phyloP scores from a whole-genome alignment of 306 rosid genomes.

The Hippophae gyantsensis region DNA sequence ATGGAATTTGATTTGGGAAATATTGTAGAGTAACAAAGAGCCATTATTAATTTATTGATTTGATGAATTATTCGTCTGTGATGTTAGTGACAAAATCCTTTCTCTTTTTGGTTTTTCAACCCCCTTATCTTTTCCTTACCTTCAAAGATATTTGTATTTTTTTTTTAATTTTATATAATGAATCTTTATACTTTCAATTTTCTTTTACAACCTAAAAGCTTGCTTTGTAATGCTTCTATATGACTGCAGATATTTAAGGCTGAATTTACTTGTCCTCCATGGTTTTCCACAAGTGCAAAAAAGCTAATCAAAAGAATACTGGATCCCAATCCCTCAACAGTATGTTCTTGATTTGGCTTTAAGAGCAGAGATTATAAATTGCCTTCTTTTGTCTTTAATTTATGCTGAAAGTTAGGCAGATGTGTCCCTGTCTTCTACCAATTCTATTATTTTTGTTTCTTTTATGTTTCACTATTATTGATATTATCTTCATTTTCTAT shows the following conservation, averaged over 20 bases:
- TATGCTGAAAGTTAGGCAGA: background rate
- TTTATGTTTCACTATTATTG: background rate
- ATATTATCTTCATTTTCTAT: background rate
- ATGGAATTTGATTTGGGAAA: no score
- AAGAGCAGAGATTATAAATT: background rate
- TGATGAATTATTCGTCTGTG: no score
- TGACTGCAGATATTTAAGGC: slow-evolving; percentile 79
- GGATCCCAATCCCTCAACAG: slow-evolving; percentile 78
- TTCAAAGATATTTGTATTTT: no score
- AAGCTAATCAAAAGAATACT: slow-evolving; percentile 77
- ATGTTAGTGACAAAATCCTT: no score
- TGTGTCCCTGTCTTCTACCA: background rate
- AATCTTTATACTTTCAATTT: slow-evolving; percentile 3
- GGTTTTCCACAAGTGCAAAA: slow-evolving; percentile 92
- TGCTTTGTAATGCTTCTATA: slow-evolving; percentile 3
- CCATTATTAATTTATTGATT: no score
- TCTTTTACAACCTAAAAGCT: background rate
- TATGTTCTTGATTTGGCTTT: slow-evolving; percentile 28
- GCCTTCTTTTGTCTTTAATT: background rate
- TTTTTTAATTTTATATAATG: no score
- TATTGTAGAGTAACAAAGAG: no score
- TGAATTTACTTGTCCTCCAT: slow-evolving; percentile 68
- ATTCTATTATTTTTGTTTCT: background rate
- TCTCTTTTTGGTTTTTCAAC: no score
- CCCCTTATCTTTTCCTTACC: no score